Percentiles rank a stretch among this genome's conserved stretches.
Evolutionary conservation across 148 eudicot genomes (phyloP).

Genomic region (Silene uniflora): DNA sequence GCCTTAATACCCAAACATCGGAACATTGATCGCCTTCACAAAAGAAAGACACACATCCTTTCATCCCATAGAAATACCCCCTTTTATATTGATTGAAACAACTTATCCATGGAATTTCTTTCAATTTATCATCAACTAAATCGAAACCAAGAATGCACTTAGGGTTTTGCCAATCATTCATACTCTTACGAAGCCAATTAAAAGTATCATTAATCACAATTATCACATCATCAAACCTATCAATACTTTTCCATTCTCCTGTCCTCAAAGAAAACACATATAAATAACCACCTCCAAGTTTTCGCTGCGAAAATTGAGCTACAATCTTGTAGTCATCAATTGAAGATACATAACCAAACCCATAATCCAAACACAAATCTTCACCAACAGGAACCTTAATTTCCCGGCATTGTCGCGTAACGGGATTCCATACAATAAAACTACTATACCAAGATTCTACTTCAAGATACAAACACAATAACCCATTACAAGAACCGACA

Average conservation of each 20-base stretch:
- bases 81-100: neutral
- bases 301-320: neutral
- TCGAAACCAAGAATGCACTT: constrained; percentile 21
- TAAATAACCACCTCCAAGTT: neutral
- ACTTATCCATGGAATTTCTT: constrained; percentile 22
- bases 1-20: constrained; percentile 16
- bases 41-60: constrained; percentile 20
- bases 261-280: constrained; percentile 17
- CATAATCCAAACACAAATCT: neutral
- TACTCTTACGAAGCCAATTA: constrained; percentile 16
- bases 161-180: neutral
- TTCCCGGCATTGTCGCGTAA: neutral
- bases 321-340: constrained; percentile 27
- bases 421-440: constrained; percentile 25
- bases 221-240: constrained; percentile 1
- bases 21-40: constrained; percentile 16
- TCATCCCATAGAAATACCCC: constrained; percentile 12
- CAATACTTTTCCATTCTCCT: constrained; percentile 18
- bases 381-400: neutral
- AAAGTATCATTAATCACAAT: constrained; percentile 18
- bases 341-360: constrained; percentile 22
- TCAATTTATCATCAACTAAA: constrained; percentile 12
- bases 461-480: constrained; percentile 22
- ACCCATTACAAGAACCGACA: constrained; percentile 23
- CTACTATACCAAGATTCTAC: constrained; percentile 4